Evolutionary conservation across 306 rosid genomes (phyloP), one percentile per base, ranked within the genome.

Genomic region (Canavalia ensiformis): DNA sequence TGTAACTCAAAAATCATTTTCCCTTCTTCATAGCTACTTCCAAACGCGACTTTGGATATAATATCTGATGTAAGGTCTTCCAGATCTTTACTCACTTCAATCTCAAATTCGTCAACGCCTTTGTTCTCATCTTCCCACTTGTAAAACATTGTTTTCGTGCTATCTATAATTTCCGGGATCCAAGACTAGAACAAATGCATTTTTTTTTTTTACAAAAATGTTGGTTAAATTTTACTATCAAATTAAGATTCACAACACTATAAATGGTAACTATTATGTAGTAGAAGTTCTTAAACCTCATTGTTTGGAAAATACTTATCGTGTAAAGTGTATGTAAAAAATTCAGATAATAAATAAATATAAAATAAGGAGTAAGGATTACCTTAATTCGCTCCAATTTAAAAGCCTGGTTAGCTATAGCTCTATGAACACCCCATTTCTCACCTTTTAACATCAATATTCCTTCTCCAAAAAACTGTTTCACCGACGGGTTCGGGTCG

Each of bases 21-120:
- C 35, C 92, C 97, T 50, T 90, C 84, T 83, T 90, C 88, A 54
- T 80, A 92, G 82, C 79, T 84, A 57, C 97, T 87, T 68, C 92
- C 91, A 41, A 90, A 92, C 44, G 90, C 88, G 2, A 88, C 87
- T 86, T 63, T 87, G 34, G 92, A 88, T 74, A 92, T 86, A 39
- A 92, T 42, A 25, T 90, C 90, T 0, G 87, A 88, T 0, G 90
- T 78, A 35, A 92, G 85, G 1, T 46, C 42, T 25, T 82, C 87
- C 51, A 87, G 18, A n/a, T 81, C 82, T 74, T 69, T 74, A 69
- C 83, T 81, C 65, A 86, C 88, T 9, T 90, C 92, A 44, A 87
- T 78, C 50, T 92, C 90, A 49, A 90, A 87, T 63, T 88, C 94
- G 2, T 87, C 89, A 56, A 46, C 77, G 33, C 33, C 90, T 75